Base-by-base conservation (phyloP, 164 flowering plant species). In the Chloranthus sessilifolius region DNA sequence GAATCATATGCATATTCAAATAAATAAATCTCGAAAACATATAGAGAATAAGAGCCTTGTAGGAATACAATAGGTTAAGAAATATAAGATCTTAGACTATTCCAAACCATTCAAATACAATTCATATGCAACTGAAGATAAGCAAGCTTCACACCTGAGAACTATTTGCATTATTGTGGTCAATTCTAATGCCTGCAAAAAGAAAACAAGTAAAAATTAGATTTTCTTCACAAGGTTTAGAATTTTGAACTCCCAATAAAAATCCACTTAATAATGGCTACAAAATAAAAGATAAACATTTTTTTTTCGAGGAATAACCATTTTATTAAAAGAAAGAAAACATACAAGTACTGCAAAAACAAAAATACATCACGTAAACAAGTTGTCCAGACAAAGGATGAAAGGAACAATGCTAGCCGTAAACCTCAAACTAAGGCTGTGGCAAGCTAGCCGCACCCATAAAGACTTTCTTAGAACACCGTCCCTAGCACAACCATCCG, bases 121-220 rank as follows among this genome's bases (percentile, higher is more conserved):
- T 50, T 10, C 31, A 11, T 20, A 20, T 23, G 16, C 34, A 29
- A 15, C 17, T 26, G 4, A 1, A 38, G 15, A 19, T 21, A 50
- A 56, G 20, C 12, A 56, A 47, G 43, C 25, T 53, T 41, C 34
- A 26, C 7, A 87, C 95, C 92, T 80, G 87, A 69, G 74, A 61
- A 56, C 71, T 77, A 44, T 61, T 75, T 40, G 67, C 48, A 62
- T 58, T 65, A 27, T n/a, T n/a, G n/a, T 65, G 67, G 53, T 72
- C 65, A 65, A 69, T 66, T 31, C 80, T 70, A 29, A 68, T 76
- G 53, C 86, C 95, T 86, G 68, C 40, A 72, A 62, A 64, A 58
- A 30, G 12, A 27, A 47, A 15, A 4, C 3, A 1, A 22, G 27
- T 7, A 12, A 33, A 7, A 12, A 7, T 7, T 12, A 7, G 12